These are phyloP conservation scores for Verticillium albo-atrum DNA, from an alignment of 2,329 filamentous ascomycete species.

Conservation along the genomic window DNA sequence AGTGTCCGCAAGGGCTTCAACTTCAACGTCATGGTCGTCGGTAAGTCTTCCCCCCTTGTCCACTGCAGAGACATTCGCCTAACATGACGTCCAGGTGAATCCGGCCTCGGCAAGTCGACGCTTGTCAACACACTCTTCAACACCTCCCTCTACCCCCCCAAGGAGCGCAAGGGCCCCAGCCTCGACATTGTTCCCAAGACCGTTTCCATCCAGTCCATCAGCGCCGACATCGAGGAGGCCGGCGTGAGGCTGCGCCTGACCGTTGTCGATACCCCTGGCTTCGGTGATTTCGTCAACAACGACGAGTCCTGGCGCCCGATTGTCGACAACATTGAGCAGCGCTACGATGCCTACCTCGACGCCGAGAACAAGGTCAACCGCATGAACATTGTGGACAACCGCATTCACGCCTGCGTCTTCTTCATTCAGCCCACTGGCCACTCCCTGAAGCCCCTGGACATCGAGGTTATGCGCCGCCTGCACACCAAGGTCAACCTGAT, in stretches of 20 bases:
- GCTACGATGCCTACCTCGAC: conserved; percentile 96
- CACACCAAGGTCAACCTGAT: conserved; percentile 99
- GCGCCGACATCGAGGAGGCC: conserved; percentile 96
- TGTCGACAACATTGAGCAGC: conserved; percentile 98
- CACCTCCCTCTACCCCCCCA: conserved; percentile 96
- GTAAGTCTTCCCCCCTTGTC: conserved; percentile 51
- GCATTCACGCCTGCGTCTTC: conserved; percentile 97
- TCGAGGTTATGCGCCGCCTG: conserved; percentile 98
- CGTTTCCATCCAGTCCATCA: conserved; percentile 90
- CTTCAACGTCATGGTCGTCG: conserved; percentile 99
- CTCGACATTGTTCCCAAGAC: conserved; percentile 99
- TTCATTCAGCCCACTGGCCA: conserved; percentile 99
- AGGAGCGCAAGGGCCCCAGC: conserved; percentile 96
- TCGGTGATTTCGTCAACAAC: conserved; percentile 99
- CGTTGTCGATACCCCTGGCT: conserved; percentile 95
- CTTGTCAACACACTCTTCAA: conserved; percentile 99
- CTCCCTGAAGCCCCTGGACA: conserved; percentile 96
- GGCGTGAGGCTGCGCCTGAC: conserved; percentile 94
- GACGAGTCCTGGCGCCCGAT: conserved; percentile 99
- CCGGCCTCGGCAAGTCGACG: conserved; percentile 96
- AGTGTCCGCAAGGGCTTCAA: conserved; percentile 99
- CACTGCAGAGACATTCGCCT: conserved; percentile 3
- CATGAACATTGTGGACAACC: conserved; percentile 99
- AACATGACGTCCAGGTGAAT: conserved; percentile 68
- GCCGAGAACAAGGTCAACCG: conserved; percentile 99